phyloP scores from a whole-genome alignment of 2,329 filamentous ascomycete species.

The Chaetomiaceae sp. region DNA sequence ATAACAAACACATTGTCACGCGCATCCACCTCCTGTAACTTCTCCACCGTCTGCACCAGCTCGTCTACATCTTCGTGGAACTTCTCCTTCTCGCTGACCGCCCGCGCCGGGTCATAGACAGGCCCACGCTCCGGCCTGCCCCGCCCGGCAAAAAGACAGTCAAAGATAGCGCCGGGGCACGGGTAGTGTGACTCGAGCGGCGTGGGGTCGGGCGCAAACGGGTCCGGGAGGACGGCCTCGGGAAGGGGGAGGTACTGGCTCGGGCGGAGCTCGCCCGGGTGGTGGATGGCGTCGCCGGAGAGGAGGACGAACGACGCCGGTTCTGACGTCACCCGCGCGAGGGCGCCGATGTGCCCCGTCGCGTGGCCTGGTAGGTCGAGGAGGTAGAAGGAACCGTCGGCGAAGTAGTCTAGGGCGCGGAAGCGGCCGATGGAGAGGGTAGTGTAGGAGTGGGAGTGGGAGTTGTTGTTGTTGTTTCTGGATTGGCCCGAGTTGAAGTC shows the following conservation, averaged over 20 bases:
- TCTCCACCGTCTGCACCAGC: constrained; percentile 38
- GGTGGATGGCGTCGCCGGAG: constrained; percentile 41
- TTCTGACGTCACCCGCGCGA: constrained; percentile 36
- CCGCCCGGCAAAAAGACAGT: constrained; percentile 34
- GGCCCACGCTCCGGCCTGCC: constrained; percentile 25
- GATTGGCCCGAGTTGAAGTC: constrained; percentile 14
- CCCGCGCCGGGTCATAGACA: constrained; percentile 30
- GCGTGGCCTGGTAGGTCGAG: constrained; percentile 29
- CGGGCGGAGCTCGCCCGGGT: constrained; percentile 36
- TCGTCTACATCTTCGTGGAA: constrained; percentile 30
- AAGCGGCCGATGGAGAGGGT: constrained; percentile 22
- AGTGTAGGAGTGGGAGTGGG: too few species aligned
- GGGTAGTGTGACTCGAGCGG: constrained; percentile 5
- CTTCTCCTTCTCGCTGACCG: constrained; percentile 12
- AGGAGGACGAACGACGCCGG: constrained; percentile 39
- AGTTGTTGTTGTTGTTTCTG: not conserved
- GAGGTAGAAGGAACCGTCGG: constrained; percentile 30
- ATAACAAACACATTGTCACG: constrained; percentile 41
- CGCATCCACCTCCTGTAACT: constrained; percentile 44
- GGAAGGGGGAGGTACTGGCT: constrained; percentile 35
- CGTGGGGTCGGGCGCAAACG: constrained; percentile 30
- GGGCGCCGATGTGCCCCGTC: constrained; percentile 31
- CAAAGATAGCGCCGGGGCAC: constrained; percentile 41
- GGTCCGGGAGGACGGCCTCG: constrained; percentile 35
- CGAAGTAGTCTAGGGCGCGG: constrained; percentile 28